A percentile compares a stretch with the other conserved stretches of the same genome.
phyloP scores from a whole-genome alignment of 768 basidiomycete genomes.

The Podaxis pistillaris region DNA sequence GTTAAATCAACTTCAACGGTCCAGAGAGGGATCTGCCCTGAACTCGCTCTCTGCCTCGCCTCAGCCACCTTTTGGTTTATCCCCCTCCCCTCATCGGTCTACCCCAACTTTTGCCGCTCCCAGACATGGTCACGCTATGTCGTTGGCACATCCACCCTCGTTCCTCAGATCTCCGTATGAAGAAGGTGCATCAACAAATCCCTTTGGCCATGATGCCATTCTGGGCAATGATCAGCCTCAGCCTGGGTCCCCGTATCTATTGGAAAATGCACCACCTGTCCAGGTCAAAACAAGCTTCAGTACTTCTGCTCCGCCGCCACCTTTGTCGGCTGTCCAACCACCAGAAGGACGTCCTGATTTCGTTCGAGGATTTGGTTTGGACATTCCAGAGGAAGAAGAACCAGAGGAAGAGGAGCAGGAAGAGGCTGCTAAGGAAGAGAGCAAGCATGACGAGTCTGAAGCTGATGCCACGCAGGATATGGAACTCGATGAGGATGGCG shows the following conservation, averaged over 20 bases:
- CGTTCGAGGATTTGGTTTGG: conserved; percentile 74
- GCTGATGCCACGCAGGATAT: conserved; percentile 32
- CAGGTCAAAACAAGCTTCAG: background rate
- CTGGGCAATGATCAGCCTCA: conserved; percentile 39
- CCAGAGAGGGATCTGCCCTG: conserved; percentile 52
- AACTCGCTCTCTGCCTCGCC: conserved; percentile 65
- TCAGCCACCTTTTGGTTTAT: conserved; percentile 45
- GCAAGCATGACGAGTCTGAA: conserved; percentile 43
- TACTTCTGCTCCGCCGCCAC: conserved; percentile 20
- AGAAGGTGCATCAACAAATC: conserved; percentile 47
- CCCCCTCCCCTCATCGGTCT: conserved; percentile 47
- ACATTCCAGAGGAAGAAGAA: conserved; percentile 75
- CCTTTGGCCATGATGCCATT: conserved; percentile 59
- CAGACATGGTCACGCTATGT: conserved; percentile 69
- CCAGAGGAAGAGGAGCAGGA: conserved; percentile 38
- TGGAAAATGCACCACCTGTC: conserved; percentile 9
- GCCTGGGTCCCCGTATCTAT: conserved; percentile 20
- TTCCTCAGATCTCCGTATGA: conserved; percentile 35
- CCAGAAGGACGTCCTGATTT: conserved; percentile 69
- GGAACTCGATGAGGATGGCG: conserved; percentile 35
- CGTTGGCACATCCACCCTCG: conserved; percentile 60
- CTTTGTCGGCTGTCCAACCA: conserved; percentile 39
- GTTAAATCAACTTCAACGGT: conserved; percentile 79
- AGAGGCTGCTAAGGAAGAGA: conserved; percentile 31
- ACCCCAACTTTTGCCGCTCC: conserved; percentile 33